A percentile compares a stretch with the other conserved stretches of the same genome.
phyloP scores from a whole-genome alignment of 2,329 filamentous ascomycete species.

The Fusarium xylarioides region DNA sequence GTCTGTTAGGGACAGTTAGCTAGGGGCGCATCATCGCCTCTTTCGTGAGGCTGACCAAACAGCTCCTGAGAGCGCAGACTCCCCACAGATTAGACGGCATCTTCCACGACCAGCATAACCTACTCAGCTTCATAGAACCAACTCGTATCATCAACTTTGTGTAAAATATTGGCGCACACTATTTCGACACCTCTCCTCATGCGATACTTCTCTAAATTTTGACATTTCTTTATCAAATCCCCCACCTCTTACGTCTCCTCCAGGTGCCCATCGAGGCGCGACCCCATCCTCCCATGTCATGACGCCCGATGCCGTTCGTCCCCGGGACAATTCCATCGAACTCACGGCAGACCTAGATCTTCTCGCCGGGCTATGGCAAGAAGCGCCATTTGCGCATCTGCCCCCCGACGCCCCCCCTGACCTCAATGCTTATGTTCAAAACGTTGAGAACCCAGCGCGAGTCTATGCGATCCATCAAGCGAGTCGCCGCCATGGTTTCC shows the following conservation, averaged over 20 bases:
- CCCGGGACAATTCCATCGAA: slow-evolving; percentile 28
- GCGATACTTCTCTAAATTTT: background rate
- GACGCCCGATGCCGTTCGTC: slow-evolving; percentile 36
- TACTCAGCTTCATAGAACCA: background rate
- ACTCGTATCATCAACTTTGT: background rate
- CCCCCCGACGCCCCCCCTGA: slow-evolving; percentile 69
- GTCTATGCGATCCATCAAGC: slow-evolving; percentile 70
- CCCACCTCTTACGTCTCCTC: background rate
- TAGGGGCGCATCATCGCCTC: slow-evolving; percentile 23
- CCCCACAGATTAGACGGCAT: background rate
- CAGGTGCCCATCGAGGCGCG: slow-evolving; percentile 20
- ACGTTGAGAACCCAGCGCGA: slow-evolving; percentile 68
- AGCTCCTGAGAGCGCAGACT: slow-evolving; percentile 5
- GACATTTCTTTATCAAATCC: background rate
- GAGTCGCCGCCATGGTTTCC: slow-evolving; percentile 69
- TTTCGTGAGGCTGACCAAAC: slow-evolving; percentile 32
- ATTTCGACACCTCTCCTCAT: background rate
- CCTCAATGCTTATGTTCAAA: slow-evolving; percentile 62
- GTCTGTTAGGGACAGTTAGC: background rate
- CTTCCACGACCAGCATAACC: background rate
- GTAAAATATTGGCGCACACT: background rate
- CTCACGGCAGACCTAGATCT: slow-evolving; percentile 56
- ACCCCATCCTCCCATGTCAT: slow-evolving; percentile 36
- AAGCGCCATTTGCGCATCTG: slow-evolving; percentile 66
- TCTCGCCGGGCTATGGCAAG: slow-evolving; percentile 68